A percentile compares a stretch with the other conserved stretches of the same genome.
Conservation (phyloP, 306 rosid species). For the Cucumis melo region DNA sequence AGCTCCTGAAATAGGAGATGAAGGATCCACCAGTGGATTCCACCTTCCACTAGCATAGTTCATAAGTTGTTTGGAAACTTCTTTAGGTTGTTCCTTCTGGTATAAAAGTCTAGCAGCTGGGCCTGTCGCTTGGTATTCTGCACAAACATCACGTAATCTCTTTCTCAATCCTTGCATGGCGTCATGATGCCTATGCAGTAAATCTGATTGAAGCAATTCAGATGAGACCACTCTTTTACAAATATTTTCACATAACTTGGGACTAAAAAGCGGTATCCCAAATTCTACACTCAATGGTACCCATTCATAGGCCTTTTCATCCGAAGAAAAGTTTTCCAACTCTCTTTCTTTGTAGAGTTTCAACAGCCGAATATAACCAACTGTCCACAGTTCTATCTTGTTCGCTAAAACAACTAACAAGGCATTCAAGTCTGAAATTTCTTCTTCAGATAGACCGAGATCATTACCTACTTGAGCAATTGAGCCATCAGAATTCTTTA, state of each 20-base stretch:
- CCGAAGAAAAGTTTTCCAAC: conserved; percentile 25
- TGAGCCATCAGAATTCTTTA: conserved; percentile 74
- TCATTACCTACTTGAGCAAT: conserved; percentile 48
- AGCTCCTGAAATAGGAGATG: conserved; percentile 80
- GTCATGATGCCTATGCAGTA: conserved; percentile 58
- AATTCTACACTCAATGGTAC: conserved; percentile 87
- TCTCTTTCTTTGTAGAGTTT: conserved; percentile 57
- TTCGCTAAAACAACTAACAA: conserved; percentile 46
- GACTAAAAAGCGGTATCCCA: conserved; percentile 87
- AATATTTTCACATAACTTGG: conserved; percentile 53
- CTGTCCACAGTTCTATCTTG: conserved; percentile 60
- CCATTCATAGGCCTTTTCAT: conserved; percentile 64
- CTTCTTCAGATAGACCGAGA: conserved; percentile 50
- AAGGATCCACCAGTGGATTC: conserved; percentile 73
- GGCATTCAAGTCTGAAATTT: conserved; percentile 44
- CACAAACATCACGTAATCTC: conserved; percentile 67
- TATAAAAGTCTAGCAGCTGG: conserved; percentile 74
- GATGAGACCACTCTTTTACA: conserved; percentile 78
- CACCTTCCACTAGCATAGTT: conserved; percentile 76
- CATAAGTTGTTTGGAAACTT: conserved; percentile 41
- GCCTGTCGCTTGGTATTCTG: conserved; percentile 79
- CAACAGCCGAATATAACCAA: conserved; percentile 76
- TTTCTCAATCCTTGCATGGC: conserved; percentile 75
- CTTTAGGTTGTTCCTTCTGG: conserved; percentile 68
- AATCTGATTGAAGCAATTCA: conserved; percentile 61